Evolutionary conservation across 169 alveolate species (phyloP), one percentile per base, ranked within the genome.

Genomic region (Plasmodium inui): DNA sequence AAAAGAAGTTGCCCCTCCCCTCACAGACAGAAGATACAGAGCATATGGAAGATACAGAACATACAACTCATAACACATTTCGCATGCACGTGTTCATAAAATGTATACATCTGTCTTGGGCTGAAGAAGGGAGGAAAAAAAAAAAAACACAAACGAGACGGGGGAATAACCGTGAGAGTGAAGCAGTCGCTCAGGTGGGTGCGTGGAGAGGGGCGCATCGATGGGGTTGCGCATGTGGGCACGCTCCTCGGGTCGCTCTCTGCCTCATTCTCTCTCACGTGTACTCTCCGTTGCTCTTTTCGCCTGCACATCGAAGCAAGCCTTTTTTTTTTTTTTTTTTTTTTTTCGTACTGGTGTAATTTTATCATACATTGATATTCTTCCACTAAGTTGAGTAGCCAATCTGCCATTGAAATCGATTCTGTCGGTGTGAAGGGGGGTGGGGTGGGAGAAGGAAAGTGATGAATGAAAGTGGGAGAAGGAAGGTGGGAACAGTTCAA

Each of bases 281-380:
- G 61, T 50, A 50, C 61, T 14, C 61, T 50, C 55, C 8, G 19
- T 50, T 14, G 61, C 61, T 44, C 61, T 50, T 50, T 14, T 50
- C 22, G 61, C 22, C 22, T 50, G 61, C 8, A 50, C 22, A 14
- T 50, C 3, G 3, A 50, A 14, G 61, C 61, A 14, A 50, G 22
- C 61, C 1, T 44, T 1, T 17, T 12, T 73, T 19, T 73, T 74
- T 74, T 34, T 73, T 74, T 37, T 37, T 37, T 41, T 85, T 37
- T 30, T 80, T 28, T 81, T 90, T 81, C 95, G 37, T 90, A 90
- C 95, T 90, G 95, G 89, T 90, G 91, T 90, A 90, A 90, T 90
- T 90, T 90, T 90, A 81, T 90, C 95, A 90, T 90, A 90, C 95
- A 90, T 90, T 90, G 95, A 90, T 90, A 90, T 53, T 90, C 95